Conservation (phyloP, 2,329 filamentous ascomycete species). For the Seiridium cupressi region DNA sequence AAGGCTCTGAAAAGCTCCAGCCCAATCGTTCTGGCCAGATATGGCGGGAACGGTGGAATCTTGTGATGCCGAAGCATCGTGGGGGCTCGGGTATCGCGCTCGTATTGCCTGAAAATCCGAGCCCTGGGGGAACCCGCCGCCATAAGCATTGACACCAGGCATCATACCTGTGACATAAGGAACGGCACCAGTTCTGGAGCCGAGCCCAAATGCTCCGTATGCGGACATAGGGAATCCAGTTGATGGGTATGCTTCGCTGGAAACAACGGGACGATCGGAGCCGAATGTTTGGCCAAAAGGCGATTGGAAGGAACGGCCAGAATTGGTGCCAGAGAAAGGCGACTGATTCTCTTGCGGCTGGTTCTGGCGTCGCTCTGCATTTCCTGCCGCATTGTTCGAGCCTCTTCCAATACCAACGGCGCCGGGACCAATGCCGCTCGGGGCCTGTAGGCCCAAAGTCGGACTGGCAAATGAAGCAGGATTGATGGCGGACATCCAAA, state of each 20-base stretch:
- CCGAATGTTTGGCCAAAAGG: conserved; percentile 40
- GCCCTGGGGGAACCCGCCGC: conserved; percentile 35
- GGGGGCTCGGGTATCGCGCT: conserved; percentile 31
- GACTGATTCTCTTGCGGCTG: conserved; percentile 37
- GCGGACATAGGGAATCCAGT: conserved; percentile 38
- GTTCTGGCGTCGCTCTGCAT: conserved; percentile 48
- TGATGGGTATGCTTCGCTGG: conserved; percentile 35
- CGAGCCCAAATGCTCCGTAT: conserved; percentile 42
- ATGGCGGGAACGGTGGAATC: conserved; percentile 30
- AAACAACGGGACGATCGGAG: conserved; percentile 39
- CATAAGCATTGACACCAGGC: conserved; percentile 40
- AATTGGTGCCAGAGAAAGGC: conserved; percentile 32
- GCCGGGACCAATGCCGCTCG: conserved; percentile 64
- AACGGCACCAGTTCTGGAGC: conserved; percentile 33
- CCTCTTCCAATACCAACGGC: conserved; percentile 58
- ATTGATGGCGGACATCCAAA: conserved; percentile 99
- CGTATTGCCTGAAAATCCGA: conserved; percentile 46
- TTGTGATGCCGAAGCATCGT: conserved; percentile 30
- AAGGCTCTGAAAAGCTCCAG: conserved; percentile 64
- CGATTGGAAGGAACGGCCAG: conserved; percentile 39
- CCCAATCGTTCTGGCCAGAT: conserved; percentile 56
- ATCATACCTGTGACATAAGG: conserved; percentile 38
- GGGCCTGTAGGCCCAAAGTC: conserved; percentile 67
- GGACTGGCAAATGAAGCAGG: conserved; percentile 90
- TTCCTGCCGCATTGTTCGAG: conserved; percentile 35